Evolutionary conservation across 306 rosid genomes (phyloP), one percentile per base, ranked within the genome.

Genomic region (Acacia confusa): DNA sequence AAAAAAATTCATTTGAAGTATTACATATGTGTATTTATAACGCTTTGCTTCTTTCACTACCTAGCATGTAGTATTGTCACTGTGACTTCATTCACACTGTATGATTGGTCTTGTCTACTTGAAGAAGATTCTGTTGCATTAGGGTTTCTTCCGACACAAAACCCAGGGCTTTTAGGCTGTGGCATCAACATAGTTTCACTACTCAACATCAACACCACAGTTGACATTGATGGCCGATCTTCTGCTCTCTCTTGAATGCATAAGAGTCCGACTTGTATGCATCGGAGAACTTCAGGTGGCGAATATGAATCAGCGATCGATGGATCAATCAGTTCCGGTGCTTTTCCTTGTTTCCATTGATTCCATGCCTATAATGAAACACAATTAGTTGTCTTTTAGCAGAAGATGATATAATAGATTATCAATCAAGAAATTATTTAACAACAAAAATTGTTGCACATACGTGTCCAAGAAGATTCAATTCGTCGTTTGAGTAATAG

Each of bases 401-500:
- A 66, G 14, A 64, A 44, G 24, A 78, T 74, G 10, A 19, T 63
- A 47, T 67, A 47, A 36, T 7, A 36, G 16, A 67, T 16, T 66
- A n/a, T 28, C 19, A 75, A 78, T 25, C 8, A 76, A 69, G 69
- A 68, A 69, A n/a, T 11, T 15, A 34, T 67, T 9, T 22, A 53
- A 67, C 7, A 44, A 76, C 43, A 50, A 8, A 7, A 61, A 17
- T 3, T 16, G 6, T 57, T 68, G 41, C 17, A 75, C 95, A 34
- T 87, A 93, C 94, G 83, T 86, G 86, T 4, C 92, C 97, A 0
- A 93, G 88, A 78, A 93, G 91, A 88, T 93, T 92, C 55, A 83
- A 79, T 57, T 89, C 95, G 9, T 76, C 84, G 82, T 88, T 83
- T 38, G 87, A 74, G 0, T 74, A 81, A 58, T 89, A 92, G 81